A percentile compares a stretch with the other conserved stretches of the same genome.
These are phyloP conservation scores for Leucocoprinus gongylophorus DNA, from an alignment of 1,284 basidiomycete genomes.

Conservation along the genomic window DNA sequence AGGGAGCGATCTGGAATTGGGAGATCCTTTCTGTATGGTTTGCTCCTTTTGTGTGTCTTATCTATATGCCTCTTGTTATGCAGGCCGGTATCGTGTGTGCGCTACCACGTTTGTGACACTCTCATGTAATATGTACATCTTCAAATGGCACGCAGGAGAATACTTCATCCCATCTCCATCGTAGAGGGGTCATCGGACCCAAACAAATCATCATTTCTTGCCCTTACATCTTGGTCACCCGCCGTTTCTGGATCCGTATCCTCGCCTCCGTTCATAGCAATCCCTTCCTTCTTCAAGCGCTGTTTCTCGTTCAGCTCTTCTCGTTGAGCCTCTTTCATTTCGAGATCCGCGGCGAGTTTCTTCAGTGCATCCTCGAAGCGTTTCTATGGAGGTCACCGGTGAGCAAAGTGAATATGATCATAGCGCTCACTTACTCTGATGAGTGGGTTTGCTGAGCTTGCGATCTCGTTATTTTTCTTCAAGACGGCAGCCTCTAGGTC, in stretches of 20 bases:
- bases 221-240: slow-evolving; percentile 31
- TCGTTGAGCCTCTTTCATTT: slow-evolving; percentile 77
- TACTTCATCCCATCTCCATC: slow-evolving; percentile 25
- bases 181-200: slow-evolving; percentile 41
- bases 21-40: slow-evolving; percentile 68
- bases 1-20: slow-evolving; percentile 59
- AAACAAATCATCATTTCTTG: slow-evolving; percentile 43
- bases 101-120: slow-evolving; percentile 25
- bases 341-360: slow-evolving; percentile 81
- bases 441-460: slow-evolving; percentile 83
- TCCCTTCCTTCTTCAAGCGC: slow-evolving; percentile 58
- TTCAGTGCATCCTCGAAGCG: slow-evolving; percentile 90
- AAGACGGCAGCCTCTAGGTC: slow-evolving; percentile 84
- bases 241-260: slow-evolving; percentile 40
- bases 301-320: slow-evolving; percentile 72
- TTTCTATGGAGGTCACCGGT: slow-evolving; percentile 45
- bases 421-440: slow-evolving; percentile 56
- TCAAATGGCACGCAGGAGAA: slow-evolving; percentile 11
- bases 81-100: slow-evolving; percentile 58
- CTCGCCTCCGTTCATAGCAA: slow-evolving; percentile 38
- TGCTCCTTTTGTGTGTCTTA: slow-evolving; percentile 63
- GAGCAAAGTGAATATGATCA: slow-evolving; percentile 6
- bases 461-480: slow-evolving; percentile 80
- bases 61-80: slow-evolving; percentile 63
- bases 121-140: slow-evolving; percentile 8